A percentile compares a stretch with the other conserved stretches of the same genome.
Conservation (phyloP, 805 yeast species). For the Ogataea sp. region DNA sequence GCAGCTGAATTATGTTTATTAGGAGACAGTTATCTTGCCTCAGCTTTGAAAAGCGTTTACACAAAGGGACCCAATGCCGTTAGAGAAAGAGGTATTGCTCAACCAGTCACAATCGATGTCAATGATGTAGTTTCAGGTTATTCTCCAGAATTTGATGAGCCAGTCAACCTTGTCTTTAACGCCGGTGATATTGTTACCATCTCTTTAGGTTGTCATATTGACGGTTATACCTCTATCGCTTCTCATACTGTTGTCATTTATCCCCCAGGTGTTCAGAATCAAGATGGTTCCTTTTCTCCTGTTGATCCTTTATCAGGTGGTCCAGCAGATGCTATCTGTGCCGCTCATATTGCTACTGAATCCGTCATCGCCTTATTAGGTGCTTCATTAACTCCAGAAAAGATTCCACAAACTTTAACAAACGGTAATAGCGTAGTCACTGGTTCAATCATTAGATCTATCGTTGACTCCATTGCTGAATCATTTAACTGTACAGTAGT, state of each 20-base stretch:
- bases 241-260: conserved; percentile 84
- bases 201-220: conserved; percentile 84
- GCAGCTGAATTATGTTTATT: conserved; percentile 70
- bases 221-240: conserved; percentile 84
- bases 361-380: conserved; percentile 75
- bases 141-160: conserved; percentile 77
- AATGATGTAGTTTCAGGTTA: conserved; percentile 73
- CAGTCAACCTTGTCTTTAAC: conserved; percentile 34
- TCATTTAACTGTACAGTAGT: conserved; percentile 77
- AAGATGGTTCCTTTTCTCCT: conserved; percentile 35
- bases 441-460: conserved; percentile 60
- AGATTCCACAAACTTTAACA: conserved; percentile 46
- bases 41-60: conserved; percentile 53
- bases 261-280: conserved; percentile 42
- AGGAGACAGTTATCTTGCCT: conserved; percentile 68
- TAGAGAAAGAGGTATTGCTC: conserved; percentile 85
- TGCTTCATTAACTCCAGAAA: conserved; percentile 66
- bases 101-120: conserved; percentile 84
- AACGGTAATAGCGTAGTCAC: conserved; percentile 36
- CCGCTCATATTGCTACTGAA: conserved; percentile 83
- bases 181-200: conserved; percentile 86
- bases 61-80: conserved; percentile 43
- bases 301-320: conserved; percentile 76
- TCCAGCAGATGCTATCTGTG: conserved; percentile 85
- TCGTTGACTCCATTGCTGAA: conserved; percentile 84